Evolutionary conservation across 192 early-diverging fungal species (phyloP).

Genomic region (Coemansia aciculifera): DNA sequence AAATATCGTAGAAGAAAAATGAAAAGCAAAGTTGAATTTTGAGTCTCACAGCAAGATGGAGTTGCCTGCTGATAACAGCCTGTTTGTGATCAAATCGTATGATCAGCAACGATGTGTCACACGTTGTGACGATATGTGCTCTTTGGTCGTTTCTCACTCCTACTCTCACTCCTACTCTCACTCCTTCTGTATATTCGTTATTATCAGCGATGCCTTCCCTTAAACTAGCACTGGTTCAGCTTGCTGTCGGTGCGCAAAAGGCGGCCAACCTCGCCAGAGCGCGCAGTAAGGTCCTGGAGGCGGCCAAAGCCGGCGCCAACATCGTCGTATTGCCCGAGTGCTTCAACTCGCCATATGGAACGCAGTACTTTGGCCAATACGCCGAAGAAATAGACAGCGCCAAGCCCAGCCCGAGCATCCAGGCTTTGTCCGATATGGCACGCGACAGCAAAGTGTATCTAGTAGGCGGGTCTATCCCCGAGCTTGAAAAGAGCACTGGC

Average conservation of each 20-base stretch:
- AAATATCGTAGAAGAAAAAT: neutral
- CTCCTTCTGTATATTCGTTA: neutral
- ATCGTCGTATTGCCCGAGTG: conserved; percentile 97
- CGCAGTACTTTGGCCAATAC: conserved; percentile 84
- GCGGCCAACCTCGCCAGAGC: conserved; percentile 75
- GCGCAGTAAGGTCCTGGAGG: conserved; percentile 77
- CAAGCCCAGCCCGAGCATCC: conserved; percentile 62
- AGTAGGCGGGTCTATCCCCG: conserved; percentile 92
- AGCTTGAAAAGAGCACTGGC: conserved; percentile 57
- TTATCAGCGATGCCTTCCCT: conserved; percentile 9
- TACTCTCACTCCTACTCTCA: neutral
- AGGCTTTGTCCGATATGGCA: conserved; percentile 80
- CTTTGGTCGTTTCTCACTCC: too few relatives aligned
- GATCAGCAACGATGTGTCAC: neutral
- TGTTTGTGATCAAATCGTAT: neutral
- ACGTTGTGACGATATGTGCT: neutral
- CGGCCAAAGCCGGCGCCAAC: conserved; percentile 76
- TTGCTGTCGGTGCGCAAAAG: conserved; percentile 75
- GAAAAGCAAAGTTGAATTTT: neutral
- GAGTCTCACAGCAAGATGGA: neutral
- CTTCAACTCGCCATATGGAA: conserved; percentile 99
- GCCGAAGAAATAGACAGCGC: conserved; percentile 73
- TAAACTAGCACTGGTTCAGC: conserved; percentile 77
- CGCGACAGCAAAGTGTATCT: conserved; percentile 83
- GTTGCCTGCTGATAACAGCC: neutral